phyloP scores from a whole-genome alignment of 2,329 filamentous ascomycete species.

The Ustilaginoidea virens region DNA sequence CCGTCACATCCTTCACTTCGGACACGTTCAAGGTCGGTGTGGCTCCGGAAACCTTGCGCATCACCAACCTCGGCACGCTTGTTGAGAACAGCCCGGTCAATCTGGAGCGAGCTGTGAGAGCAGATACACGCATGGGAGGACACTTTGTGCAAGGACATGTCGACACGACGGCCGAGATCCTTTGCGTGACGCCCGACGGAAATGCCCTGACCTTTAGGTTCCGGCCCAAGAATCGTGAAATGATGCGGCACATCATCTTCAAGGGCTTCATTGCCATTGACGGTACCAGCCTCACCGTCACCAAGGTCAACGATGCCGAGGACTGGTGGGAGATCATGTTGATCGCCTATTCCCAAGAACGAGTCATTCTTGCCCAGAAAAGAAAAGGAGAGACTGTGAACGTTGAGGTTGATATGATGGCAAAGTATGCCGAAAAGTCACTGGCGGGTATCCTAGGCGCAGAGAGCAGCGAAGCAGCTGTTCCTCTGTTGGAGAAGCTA shows the following conservation, averaged over 20 bases:
- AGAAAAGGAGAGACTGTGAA: slow-evolving; percentile 69
- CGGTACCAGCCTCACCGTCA: slow-evolving; percentile 87
- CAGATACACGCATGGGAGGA: slow-evolving; percentile 88
- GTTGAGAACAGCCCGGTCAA: slow-evolving; percentile 57
- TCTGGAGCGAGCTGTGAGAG: slow-evolving; percentile 83
- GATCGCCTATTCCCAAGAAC: slow-evolving; percentile 90
- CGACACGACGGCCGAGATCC: slow-evolving; percentile 69
- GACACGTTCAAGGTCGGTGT: slow-evolving; percentile 76
- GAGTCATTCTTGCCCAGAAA: slow-evolving; percentile 71
- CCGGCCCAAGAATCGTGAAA: slow-evolving; percentile 48
- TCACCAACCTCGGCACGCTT: slow-evolving; percentile 82
- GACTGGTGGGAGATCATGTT: slow-evolving; percentile 96
- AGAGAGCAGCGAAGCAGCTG: slow-evolving; percentile 31
- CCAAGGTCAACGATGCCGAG: slow-evolving; percentile 61
- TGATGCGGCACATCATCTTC: slow-evolving; percentile 81
- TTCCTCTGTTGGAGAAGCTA: slow-evolving; percentile 52
- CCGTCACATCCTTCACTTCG: slow-evolving; percentile 48
- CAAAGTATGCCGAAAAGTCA: slow-evolving; percentile 82
- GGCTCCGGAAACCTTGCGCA: slow-evolving; percentile 85
- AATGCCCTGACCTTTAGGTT: slow-evolving; percentile 84
- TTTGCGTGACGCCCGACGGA: slow-evolving; percentile 61
- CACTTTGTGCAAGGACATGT: slow-evolving; percentile 98
- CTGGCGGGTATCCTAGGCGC: slow-evolving; percentile 54
- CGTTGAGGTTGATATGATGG: slow-evolving; percentile 80
- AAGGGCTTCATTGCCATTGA: slow-evolving; percentile 94